These are phyloP conservation scores for Phytophthora capsici DNA, from an alignment of 352 stramenopile genomes.

Conservation along the genomic window DNA sequence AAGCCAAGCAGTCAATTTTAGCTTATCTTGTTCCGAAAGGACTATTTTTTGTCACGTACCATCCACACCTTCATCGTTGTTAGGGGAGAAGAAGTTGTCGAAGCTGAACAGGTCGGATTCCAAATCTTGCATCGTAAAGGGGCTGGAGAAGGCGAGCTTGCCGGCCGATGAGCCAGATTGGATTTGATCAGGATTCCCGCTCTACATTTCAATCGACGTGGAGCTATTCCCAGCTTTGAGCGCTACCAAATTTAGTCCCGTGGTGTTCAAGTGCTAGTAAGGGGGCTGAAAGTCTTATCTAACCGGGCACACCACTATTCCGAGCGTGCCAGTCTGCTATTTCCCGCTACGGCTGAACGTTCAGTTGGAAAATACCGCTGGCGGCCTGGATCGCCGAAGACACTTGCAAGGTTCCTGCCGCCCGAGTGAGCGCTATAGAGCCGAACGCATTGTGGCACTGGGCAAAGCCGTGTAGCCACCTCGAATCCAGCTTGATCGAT, in stretches of 20 bases:
- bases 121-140: conserved; percentile 39
- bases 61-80: conserved; percentile 39
- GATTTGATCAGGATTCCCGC: conserved; percentile 31
- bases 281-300: conserved; percentile 30
- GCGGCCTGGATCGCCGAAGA: conserved; percentile 1
- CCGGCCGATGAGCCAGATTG: conserved; percentile 30
- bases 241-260: conserved; percentile 24
- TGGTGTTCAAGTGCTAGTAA: conserved; percentile 16
- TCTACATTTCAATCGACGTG: background rate
- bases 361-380: conserved; percentile 14
- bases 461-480: conserved; percentile 9
- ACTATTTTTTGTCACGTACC: conserved; percentile 18
- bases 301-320: background rate
- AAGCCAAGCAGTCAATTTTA: background rate
- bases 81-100: conserved; percentile 39
- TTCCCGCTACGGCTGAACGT: conserved; percentile 14
- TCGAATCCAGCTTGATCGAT: conserved; percentile 22
- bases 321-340: conserved; percentile 12
- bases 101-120: conserved; percentile 47
- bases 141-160: conserved; percentile 20
- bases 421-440: conserved; percentile 17
- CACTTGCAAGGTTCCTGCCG: conserved; percentile 8
- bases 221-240: conserved; percentile 26
- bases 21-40: too few species aligned
- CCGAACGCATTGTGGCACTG: conserved; percentile 8